Evolutionary conservation across 164 flowering plant genomes (phyloP), one percentile per base, ranked within the genome.

Genomic region (Chimonanthus praecox): DNA sequence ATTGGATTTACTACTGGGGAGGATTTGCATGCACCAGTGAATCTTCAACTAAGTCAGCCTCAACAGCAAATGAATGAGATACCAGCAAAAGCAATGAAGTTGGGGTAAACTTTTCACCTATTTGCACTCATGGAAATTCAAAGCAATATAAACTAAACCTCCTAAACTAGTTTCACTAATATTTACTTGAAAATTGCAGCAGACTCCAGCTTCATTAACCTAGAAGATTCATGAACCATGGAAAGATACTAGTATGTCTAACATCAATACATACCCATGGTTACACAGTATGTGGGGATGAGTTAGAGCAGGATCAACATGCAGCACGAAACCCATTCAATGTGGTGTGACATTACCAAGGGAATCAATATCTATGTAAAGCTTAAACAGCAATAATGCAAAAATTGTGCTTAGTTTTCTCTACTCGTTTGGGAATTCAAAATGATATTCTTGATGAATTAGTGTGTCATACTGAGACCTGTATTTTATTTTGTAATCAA

Each of bases 41-140:
- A 84, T 78, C 96, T 91, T 78, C 93, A 89, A 75, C 91, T 90
- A 64, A 83, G 94, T 83, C 97, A 82, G 79, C 96, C 94, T 66
- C 85, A 85, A 51, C 90, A 83, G 72, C 87, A 83, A 70, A 83
- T 81, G 78, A 75, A 79, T 72, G 84, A 82, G 50, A 70, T 79
- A 68, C 79, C 88, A 77, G 58, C 83, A 74, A 77, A 67, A 72
- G 75, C 85, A 66, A 80, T 82, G 76, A 82, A 85, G 69, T 70
- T 87, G 69, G 87, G 90, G 95, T 90, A 87, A 79, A 70, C 67
- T 47, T 49, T 33, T 64, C 7, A 20, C 48, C 47, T 54, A 13
- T 66, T 15, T 33, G 48, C 5, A 6, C 11, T 66, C 47, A 9
- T 43, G 48, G 15, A 10, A 66, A 18, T 13, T 66, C 45, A 10